Conservation (phyloP, 2,329 filamentous ascomycete species). For the Colletotrichum abscissum region DNA sequence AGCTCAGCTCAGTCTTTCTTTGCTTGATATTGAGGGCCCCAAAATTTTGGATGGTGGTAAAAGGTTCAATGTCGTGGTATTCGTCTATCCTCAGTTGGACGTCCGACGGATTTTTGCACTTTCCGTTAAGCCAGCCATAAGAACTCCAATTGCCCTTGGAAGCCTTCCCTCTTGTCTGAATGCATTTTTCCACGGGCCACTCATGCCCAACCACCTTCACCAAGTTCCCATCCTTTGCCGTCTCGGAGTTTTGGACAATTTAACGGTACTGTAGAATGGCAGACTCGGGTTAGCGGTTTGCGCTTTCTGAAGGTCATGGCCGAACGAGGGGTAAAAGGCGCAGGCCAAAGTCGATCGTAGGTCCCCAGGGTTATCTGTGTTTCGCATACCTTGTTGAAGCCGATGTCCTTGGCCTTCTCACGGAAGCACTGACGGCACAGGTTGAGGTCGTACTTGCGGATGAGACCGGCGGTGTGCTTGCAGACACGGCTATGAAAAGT, state of each 20-base stretch:
- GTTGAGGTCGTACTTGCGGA: constrained; percentile 99
- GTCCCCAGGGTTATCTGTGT: constrained; percentile 23
- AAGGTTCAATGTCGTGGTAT: constrained; percentile 53
- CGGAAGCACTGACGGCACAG: constrained; percentile 85
- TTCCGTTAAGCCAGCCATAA: constrained; percentile 54
- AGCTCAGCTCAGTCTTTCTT: constrained; percentile 1
- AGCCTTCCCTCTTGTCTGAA: constrained; percentile 54
- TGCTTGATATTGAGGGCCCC: not conserved
- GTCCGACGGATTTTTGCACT: constrained; percentile 53
- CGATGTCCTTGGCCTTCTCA: constrained; percentile 79
- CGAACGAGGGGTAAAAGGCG: not conserved
- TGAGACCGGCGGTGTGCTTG: constrained; percentile 98
- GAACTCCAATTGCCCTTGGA: constrained; percentile 54
- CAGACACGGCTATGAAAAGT: constrained; percentile 66
- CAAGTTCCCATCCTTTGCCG: constrained; percentile 27
- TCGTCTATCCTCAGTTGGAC: constrained; percentile 55
- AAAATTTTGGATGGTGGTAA: constrained; percentile 21
- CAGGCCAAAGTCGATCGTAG: not conserved
- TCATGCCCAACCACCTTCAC: constrained; percentile 36
- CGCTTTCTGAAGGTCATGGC: not conserved
- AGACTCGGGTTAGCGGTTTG: constrained; percentile 35
- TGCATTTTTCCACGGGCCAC: constrained; percentile 49
- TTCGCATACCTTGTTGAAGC: constrained; percentile 74
- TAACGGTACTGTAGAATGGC: constrained; percentile 49
- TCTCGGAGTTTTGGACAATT: constrained; percentile 39